Base-by-base conservation (phyloP, 257 asterid genomes). In the Datura wrightii region DNA sequence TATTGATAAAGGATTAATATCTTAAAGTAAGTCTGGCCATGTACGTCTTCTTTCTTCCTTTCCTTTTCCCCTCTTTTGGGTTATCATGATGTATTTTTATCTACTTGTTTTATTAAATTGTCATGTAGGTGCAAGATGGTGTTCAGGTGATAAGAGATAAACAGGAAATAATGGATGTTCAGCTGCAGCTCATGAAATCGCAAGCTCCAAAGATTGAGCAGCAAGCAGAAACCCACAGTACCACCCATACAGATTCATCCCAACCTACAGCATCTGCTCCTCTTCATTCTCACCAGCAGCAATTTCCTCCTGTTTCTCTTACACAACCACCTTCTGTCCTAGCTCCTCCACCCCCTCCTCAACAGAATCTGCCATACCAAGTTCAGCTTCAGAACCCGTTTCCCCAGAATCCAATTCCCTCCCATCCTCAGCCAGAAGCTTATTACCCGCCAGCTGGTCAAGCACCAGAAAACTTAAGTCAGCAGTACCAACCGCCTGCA, bases 141-240 rank as follows among this genome's bases (percentile, higher is more conserved):
- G 94, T 97, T 36, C 91, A 90, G 81, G 79, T 84, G 84, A 92
- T 97, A 83, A 89, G 59, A 89, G 98, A 97, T 82, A 93, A 97
- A 85, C 99, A 93, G 89, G 98, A 96, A 58, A 92, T 90, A 72
- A 83, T 94, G 76, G 96, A 92, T 72, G 97, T 95, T 84, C 91
- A 93, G 80, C 82, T 92, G 85, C 90, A 91, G 87, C 91, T 91
- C 69, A 88, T 94, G 70, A 96, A 94, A 88, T 90, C 92, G 84
- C 95, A 91, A 83, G 79, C 87, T 79, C 88, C 94, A 2, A 91
- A 91, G 87, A 86, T 66, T 48, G 98, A 93, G 83, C 91, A 89
- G 79, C 87, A 79, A 71, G 87, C 88, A 42, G 97, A 89, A 71
- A 87, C 81, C 89, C 93, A 90, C 83, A 87, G 84, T 78, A 53